Evolutionary conservation across 768 basidiomycete species (phyloP).

Genomic region (Hygrocybe punicea): DNA sequence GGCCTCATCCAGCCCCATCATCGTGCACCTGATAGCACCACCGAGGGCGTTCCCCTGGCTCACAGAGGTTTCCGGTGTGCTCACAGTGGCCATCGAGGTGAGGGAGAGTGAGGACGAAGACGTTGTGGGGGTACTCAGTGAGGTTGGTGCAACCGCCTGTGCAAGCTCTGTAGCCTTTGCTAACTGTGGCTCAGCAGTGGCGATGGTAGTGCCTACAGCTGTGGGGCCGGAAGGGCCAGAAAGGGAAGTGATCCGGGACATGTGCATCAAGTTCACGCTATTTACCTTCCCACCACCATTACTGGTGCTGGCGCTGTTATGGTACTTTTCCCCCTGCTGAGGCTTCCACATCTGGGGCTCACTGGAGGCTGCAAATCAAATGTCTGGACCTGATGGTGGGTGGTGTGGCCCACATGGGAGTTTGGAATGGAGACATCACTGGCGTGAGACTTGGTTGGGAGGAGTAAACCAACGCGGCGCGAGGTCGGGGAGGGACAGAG

Average conservation of each 20-base stretch:
- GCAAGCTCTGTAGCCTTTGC: conserved; percentile 4
- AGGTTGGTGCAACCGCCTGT: conserved; percentile 16
- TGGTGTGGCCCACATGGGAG: not conserved
- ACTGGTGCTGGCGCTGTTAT: conserved; percentile 20
- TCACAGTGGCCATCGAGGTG: conserved; percentile 35
- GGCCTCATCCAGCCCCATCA: not conserved
- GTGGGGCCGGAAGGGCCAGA: conserved; percentile 25
- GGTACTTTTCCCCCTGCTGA: conserved; percentile 9
- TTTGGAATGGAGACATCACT: conserved; percentile 5
- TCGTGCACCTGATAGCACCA: not conserved
- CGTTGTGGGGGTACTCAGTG: conserved; percentile 32
- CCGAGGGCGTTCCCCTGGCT: conserved; percentile 1
- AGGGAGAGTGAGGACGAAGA: conserved; percentile 56
- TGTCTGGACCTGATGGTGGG: conserved; percentile 60
- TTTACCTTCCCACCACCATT: conserved; percentile 43
- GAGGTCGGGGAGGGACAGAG: conserved; percentile 69
- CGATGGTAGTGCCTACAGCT: not conserved
- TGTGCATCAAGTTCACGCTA: conserved; percentile 42
- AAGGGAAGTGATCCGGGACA: conserved; percentile 30
- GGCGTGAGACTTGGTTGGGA: conserved; percentile 40
- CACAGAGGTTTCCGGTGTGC: conserved; percentile 12
- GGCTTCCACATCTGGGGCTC: conserved; percentile 45
- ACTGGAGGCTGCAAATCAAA: conserved; percentile 77
- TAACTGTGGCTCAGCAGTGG: conserved; percentile 12
- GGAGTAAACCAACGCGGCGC: conserved; percentile 76